phyloP scores from a whole-genome alignment of 2,329 filamentous ascomycete genomes.

The Cryphonectria japonica region DNA sequence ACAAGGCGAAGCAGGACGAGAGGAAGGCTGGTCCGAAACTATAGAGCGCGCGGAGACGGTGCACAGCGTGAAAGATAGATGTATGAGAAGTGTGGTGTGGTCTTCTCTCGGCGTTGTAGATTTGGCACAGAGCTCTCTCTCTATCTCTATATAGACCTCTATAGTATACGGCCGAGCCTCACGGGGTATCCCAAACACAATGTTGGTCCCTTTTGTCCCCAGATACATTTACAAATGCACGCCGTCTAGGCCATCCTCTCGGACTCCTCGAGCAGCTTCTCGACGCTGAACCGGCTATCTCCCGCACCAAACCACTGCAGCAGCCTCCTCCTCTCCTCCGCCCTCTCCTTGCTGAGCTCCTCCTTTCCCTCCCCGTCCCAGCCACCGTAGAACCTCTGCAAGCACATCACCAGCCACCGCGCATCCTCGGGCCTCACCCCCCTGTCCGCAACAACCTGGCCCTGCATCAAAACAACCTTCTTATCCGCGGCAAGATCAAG shows the following conservation, averaged over 20 bases:
- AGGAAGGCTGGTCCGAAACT: slow-evolving; percentile 46
- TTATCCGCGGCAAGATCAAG: slow-evolving; percentile 75
- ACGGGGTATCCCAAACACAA: slow-evolving; percentile 6
- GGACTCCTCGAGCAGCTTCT: slow-evolving; percentile 84
- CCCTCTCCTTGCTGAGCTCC: slow-evolving; percentile 56
- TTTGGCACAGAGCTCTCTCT: neutral
- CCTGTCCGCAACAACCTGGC: slow-evolving; percentile 73
- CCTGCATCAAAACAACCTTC: slow-evolving; percentile 84
- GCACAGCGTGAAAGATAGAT: neutral
- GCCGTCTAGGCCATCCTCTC: slow-evolving; percentile 69
- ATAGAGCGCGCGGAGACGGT: slow-evolving; percentile 32
- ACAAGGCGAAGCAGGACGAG: slow-evolving; percentile 43
- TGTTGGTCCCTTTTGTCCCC: neutral
- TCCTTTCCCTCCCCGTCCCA: slow-evolving; percentile 52
- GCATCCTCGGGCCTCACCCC: slow-evolving; percentile 81
- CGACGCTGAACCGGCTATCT: slow-evolving; percentile 78
- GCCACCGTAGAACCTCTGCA: slow-evolving; percentile 91
- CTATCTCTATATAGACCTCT: neutral
- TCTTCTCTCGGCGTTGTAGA: neutral
- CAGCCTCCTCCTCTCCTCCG: slow-evolving; percentile 67
- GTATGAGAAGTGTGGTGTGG: neutral
- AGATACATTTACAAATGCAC: too few relatives aligned
- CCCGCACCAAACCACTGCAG: slow-evolving; percentile 82
- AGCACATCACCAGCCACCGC: slow-evolving; percentile 87
- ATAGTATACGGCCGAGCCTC: slow-evolving; percentile 11